A percentile compares a stretch with the other conserved stretches of the same genome.
phyloP scores from a whole-genome alignment of 2,329 filamentous ascomycete species.

The Epicoccum sorghinum region DNA sequence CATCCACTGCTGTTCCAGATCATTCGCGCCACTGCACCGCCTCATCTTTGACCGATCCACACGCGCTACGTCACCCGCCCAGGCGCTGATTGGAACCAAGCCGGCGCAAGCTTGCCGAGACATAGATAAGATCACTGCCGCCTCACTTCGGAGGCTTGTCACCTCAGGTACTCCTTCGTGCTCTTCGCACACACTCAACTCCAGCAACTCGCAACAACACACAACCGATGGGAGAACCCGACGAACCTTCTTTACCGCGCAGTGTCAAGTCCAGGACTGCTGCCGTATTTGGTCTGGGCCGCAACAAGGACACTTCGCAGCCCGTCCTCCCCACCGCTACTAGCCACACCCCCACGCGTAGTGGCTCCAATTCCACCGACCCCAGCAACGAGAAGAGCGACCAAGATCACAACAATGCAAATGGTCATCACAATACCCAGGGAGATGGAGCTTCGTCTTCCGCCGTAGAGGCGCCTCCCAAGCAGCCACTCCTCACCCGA shows the following conservation, averaged over 20 bases:
- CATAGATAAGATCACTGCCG: slow-evolving; percentile 26
- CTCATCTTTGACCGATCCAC: slow-evolving; percentile 5
- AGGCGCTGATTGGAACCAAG: slow-evolving; percentile 11
- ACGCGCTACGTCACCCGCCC: slow-evolving; percentile 12
- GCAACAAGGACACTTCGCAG: slow-evolving; percentile 36
- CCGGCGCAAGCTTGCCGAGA: slow-evolving; percentile 20
- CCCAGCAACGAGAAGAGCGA: slow-evolving; percentile 32
- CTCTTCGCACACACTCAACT: slow-evolving; percentile 10
- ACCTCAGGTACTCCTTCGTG: slow-evolving; percentile 13
- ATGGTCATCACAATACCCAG: slow-evolving; percentile 49
- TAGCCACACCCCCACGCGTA: slow-evolving; percentile 24
- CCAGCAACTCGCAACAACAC: slow-evolving; percentile 16
- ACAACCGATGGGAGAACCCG: slow-evolving; percentile 62
- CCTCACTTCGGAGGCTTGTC: slow-evolving; percentile 28
- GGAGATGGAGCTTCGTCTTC: slow-evolving; percentile 59
- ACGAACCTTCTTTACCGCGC: slow-evolving; percentile 58
- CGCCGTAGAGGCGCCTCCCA: slow-evolving; percentile 54
- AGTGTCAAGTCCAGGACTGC: slow-evolving; percentile 58
- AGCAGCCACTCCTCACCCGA: slow-evolving; percentile 56
- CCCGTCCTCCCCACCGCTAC: slow-evolving; percentile 38
- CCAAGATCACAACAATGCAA: slow-evolving; percentile 16
- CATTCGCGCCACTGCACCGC: slow-evolving; percentile 10
- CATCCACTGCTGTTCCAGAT: slow-evolving; percentile 11
- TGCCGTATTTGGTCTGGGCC: slow-evolving; percentile 53
- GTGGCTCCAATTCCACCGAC: slow-evolving; percentile 24